Evolutionary conservation across 2,329 filamentous ascomycete species (phyloP).

Genomic region (Fusarium albosuccineum): DNA sequence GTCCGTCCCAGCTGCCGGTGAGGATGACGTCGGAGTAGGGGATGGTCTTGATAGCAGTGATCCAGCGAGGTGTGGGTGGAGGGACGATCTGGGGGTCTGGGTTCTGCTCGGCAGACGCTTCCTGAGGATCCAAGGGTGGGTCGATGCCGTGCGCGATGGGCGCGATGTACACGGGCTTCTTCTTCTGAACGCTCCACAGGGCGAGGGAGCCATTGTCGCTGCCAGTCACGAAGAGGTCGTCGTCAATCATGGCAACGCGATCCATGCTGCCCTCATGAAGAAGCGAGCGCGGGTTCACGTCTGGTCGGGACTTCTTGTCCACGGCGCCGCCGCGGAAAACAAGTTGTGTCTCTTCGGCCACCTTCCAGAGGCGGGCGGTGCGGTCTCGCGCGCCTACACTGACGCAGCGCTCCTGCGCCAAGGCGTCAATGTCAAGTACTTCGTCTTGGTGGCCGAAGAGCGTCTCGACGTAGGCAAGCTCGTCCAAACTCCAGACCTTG

Average conservation of each 20-base stretch:
- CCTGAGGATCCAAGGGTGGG: constrained; percentile 73
- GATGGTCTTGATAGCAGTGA: constrained; percentile 87
- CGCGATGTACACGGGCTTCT: constrained; percentile 89
- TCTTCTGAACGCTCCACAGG: constrained; percentile 92
- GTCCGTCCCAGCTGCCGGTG: constrained; percentile 92
- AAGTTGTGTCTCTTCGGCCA: constrained; percentile 93
- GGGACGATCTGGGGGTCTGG: constrained; percentile 72
- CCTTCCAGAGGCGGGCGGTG: constrained; percentile 94
- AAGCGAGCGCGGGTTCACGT: constrained; percentile 64
- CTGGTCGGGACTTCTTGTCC: constrained; percentile 62
- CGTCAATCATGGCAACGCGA: constrained; percentile 89
- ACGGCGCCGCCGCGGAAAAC: constrained; percentile 89
- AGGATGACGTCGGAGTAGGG: constrained; percentile 93
- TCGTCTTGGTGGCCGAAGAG: constrained; percentile 96
- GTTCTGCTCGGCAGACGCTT: constrained; percentile 79
- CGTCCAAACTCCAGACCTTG: constrained; percentile 94
- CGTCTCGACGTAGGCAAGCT: constrained; percentile 94
- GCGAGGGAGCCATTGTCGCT: constrained; percentile 90
- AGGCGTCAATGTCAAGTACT: constrained; percentile 84
- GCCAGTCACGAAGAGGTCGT: constrained; percentile 90
- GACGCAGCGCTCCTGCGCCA: constrained; percentile 89
- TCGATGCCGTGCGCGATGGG: constrained; percentile 89
- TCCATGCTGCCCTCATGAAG: constrained; percentile 89
- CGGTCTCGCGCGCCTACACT: constrained; percentile 92
- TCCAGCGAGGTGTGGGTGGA: constrained; percentile 81